Percentiles rank a stretch among this genome's conserved stretches.
Conservation (phyloP, 306 rosid genomes). For the Prunus persica region DNA sequence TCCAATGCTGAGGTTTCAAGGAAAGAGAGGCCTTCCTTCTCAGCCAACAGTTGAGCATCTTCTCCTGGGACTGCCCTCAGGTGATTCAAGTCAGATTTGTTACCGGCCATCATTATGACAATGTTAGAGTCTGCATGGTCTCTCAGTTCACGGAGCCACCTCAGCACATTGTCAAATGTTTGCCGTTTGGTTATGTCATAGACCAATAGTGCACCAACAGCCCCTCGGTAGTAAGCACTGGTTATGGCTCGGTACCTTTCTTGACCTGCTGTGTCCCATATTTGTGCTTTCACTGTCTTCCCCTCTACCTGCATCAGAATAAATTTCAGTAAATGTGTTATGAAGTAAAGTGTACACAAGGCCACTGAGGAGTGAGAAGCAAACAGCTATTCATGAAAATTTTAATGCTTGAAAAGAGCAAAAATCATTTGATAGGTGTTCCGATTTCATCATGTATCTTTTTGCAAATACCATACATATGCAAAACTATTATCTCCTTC, state of each 20-base stretch:
- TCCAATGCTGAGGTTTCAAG: constrained; percentile 78
- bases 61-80: constrained; percentile 55
- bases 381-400: background rate
- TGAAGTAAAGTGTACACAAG: background rate
- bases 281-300: constrained; percentile 81
- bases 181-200: constrained; percentile 79
- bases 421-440: background rate
- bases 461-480: too few species aligned
- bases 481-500: background rate
- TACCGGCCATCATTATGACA: constrained; percentile 73
- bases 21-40: constrained; percentile 56
- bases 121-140: constrained; percentile 79
- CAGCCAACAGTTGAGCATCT: constrained; percentile 66
- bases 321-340: background rate
- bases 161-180: constrained; percentile 65
- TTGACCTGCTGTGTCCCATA: constrained; percentile 94
- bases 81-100: constrained; percentile 68
- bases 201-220: constrained; percentile 71
- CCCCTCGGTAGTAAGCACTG: constrained; percentile 84
- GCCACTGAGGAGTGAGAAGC: background rate
- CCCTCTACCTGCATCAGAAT: constrained; percentile 60
- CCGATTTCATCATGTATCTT: background rate
- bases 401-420: background rate
- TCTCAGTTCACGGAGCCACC: constrained; percentile 82
- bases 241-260: constrained; percentile 85